Evolutionary conservation across 495 filamentous ascomycete species (phyloP).

Genomic region (Rhypophila decipiens): DNA sequence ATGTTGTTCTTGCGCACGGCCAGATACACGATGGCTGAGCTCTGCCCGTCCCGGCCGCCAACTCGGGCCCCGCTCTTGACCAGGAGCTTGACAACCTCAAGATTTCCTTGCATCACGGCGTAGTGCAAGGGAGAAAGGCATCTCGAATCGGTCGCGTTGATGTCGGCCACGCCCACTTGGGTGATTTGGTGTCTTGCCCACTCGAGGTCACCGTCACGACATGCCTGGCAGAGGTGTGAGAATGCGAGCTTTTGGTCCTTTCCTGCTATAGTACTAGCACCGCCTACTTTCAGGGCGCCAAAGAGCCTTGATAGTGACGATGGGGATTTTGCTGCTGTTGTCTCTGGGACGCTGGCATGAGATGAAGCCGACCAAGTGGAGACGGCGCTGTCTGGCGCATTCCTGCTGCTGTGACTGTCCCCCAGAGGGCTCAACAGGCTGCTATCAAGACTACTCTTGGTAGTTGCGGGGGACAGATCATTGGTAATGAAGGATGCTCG

Average conservation of each 20-base stretch:
- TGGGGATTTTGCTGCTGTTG: not conserved
- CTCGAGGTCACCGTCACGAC: constrained; percentile 2
- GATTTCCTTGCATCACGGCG: not conserved
- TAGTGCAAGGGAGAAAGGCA: constrained; percentile 1
- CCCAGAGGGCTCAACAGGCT: too few species aligned
- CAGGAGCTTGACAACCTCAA: constrained; percentile 3
- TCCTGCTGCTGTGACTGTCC: not conserved
- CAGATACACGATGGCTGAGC: constrained; percentile 1
- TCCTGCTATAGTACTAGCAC: not conserved
- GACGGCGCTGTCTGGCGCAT: too few species aligned
- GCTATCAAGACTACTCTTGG: too few species aligned
- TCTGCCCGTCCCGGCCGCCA: constrained; percentile 1
- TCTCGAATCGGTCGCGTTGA: not conserved
- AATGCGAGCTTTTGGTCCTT: not conserved
- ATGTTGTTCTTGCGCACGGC: constrained; percentile 3
- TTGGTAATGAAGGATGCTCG: too few species aligned
- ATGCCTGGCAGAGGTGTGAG: constrained; percentile 4
- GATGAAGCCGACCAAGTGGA: too few species aligned
- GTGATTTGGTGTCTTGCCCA: not conserved
- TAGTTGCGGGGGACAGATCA: too few species aligned
- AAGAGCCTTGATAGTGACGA: not conserved
- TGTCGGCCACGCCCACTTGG: not conserved
- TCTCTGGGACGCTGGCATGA: not conserved
- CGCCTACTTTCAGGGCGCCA: not conserved
- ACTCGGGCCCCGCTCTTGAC: not conserved